Evolutionary conservation across 352 stramenopile species (phyloP), one percentile per base, ranked within the genome.

Genomic region (Blastocystis sp.): DNA sequence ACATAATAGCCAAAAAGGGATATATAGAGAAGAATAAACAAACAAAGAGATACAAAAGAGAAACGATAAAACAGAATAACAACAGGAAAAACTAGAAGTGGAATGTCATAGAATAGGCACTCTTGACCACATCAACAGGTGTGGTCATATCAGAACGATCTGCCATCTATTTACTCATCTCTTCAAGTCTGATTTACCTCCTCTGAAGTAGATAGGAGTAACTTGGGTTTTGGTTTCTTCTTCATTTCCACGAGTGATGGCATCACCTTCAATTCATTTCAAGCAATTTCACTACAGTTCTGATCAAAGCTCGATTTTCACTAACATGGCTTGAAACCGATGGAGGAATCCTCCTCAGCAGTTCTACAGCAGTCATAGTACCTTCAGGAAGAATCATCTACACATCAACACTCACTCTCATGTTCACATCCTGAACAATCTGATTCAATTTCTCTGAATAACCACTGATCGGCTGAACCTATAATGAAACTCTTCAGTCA

Each of bases 111-210:
- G 71, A 66, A 37, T 83, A 83, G 19, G 71, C 49, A 43, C 52
- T 83, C 71, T 83, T 27, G 35, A 43, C 65, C 71, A 83, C 71
- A n/a, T 83, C 27, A 9, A 83, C 51, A 16, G 71, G 71, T 32
- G 71, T 83, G 4, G 46, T 63, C 46, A 65, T 63, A 63, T 83
- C 51, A 16, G 71, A 65, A n/a, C 71, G 42, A 9, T 83, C 71
- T 56, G 43, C 51, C 35, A n/a, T n/a, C 51, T 83, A 29, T 42
- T 49, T 32, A 5, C 39, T 39, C 24, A 73, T 6, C 16, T 24
- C 46, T 4, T 7, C 24, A 24, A n/a, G 0, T 7, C 0, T 19
- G 21, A 35, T 43, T 24, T 39, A 73, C 61, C 4, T 39, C 46
- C 9, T 73, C 61, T 43, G 21, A 24, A 5, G 37, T 43, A 21